These are phyloP conservation scores for Tilletia indica DNA, from an alignment of 1,284 basidiomycete species.

Conservation along the genomic window DNA sequence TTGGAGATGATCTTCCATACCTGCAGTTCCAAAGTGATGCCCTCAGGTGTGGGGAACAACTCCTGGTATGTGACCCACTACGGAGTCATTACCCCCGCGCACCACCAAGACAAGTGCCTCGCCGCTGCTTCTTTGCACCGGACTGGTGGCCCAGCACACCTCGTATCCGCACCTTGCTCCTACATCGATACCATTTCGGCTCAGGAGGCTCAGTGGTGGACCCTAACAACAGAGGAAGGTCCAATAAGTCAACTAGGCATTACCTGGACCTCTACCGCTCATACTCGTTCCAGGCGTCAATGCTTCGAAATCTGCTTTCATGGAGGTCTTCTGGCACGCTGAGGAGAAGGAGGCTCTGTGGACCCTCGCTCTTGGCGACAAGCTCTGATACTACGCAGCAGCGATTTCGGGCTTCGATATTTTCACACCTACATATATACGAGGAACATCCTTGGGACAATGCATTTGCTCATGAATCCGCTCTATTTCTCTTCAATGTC, in stretches of 20 bases:
- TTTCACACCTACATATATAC: too few species aligned
- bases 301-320: too few species aligned
- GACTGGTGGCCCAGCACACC: background rate
- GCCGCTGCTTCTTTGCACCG: background rate
- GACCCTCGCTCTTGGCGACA: too few species aligned
- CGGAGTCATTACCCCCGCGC: background rate
- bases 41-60: background rate
- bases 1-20: background rate
- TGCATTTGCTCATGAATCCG: too few species aligned
- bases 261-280: background rate
- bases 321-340: too few species aligned
- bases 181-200: background rate
- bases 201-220: conserved; percentile 8
- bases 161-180: background rate
- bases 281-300: too few species aligned
- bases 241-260: background rate
- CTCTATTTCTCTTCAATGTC: too few species aligned
- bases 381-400: too few species aligned
- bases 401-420: too few species aligned
- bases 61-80: background rate
- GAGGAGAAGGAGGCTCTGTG: too few species aligned
- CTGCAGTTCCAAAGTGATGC: background rate
- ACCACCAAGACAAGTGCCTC: conserved; percentile 1
- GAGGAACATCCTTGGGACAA: too few species aligned
- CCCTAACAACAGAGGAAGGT: background rate